Base-by-base conservation (phyloP, 2,329 filamentous ascomycete genomes). In the Talaromyces sp. region DNA sequence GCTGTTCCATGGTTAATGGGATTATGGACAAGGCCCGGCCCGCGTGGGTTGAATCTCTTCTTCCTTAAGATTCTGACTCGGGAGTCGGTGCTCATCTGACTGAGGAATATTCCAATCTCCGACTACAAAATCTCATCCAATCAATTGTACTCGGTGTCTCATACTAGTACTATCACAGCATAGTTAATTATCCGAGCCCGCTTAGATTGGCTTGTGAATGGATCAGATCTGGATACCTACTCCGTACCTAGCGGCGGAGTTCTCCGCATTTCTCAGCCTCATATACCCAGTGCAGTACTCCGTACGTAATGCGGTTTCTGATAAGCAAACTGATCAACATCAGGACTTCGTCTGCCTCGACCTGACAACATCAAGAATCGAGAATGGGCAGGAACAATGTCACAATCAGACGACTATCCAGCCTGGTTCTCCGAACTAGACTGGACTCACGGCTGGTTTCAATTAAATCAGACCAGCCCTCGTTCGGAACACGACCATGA, bases 371-470 rank as follows among this genome's bases (percentile, higher is more conserved):
- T 13, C 25, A 19, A 48, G 28, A 28, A 48, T 33, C n/a, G 13
- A 9, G 28, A 33, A 28, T 28, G 25, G 25, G 25, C n/a, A 48
- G 21, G 45, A 9, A n/a, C n/a, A n/a, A 48, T 48, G 45, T 21
- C 45, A 13, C 45, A 48, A 48, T 21, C 45, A 48, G 45, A 48
- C 17, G 45, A 48, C 28, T 48, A 48, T 35, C 45, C 45, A 13
- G 5, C 45, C 45, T 48, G 45, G 45, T 48, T 48, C 45, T 48
- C 45, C 2, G 28, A 48, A 48, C 28, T 48, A 48, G 45, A 48
- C 17, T 48, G 45, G 45, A 48, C 45, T 48, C 25, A 21, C 33
- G 45, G 45, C 28, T 48, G 45, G 45, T 48, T 48, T 35, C 45
- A 48, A 10, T 21, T 33, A 28, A 48, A 13, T 21, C 28, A n/a